These are phyloP conservation scores for Apostasia ramifera DNA, from an alignment of 106 monocot genomes.

Conservation along the genomic window DNA sequence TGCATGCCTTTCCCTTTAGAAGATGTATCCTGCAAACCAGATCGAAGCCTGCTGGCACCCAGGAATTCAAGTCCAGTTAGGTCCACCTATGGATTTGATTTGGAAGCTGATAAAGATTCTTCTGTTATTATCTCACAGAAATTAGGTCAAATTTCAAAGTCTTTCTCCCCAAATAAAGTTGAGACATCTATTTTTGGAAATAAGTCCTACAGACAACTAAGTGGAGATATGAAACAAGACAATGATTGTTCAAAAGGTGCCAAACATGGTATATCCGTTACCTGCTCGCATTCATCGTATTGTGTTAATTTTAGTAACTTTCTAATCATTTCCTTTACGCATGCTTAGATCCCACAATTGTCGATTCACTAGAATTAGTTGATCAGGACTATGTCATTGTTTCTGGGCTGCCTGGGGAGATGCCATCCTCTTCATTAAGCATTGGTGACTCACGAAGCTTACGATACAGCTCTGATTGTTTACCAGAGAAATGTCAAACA, in stretches of 20 bases:
- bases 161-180: slow-evolving; percentile 19
- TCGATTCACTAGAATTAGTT: slow-evolving; percentile 83
- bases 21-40: slow-evolving; percentile 32
- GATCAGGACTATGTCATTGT: slow-evolving; percentile 88
- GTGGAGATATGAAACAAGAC: slow-evolving; percentile 28
- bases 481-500: slow-evolving; percentile 27
- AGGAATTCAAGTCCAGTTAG: slow-evolving; percentile 20
- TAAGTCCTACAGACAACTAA: slow-evolving; percentile 13
- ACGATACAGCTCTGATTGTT: slow-evolving; percentile 48
- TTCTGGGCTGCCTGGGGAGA: slow-evolving; percentile 57
- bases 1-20: slow-evolving; percentile 78
- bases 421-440: slow-evolving; percentile 54
- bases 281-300: not conserved
- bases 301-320: not conserved
- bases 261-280: slow-evolving; percentile 1
- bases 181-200: slow-evolving; percentile 19
- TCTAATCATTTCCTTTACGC: slow-evolving; percentile 6
- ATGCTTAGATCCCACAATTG: slow-evolving; percentile 32
- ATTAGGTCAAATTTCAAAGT: slow-evolving; percentile 26
- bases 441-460: slow-evolving; percentile 27
- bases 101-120: slow-evolving; percentile 31
- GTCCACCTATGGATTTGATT: slow-evolving; percentile 52
- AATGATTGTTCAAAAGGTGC: slow-evolving; percentile 39
- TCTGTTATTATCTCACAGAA: slow-evolving; percentile 25
- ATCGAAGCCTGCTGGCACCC: slow-evolving; percentile 13